Conservation (phyloP, 345 rosid genomes). For the Pseudoturritis turrita region DNA sequence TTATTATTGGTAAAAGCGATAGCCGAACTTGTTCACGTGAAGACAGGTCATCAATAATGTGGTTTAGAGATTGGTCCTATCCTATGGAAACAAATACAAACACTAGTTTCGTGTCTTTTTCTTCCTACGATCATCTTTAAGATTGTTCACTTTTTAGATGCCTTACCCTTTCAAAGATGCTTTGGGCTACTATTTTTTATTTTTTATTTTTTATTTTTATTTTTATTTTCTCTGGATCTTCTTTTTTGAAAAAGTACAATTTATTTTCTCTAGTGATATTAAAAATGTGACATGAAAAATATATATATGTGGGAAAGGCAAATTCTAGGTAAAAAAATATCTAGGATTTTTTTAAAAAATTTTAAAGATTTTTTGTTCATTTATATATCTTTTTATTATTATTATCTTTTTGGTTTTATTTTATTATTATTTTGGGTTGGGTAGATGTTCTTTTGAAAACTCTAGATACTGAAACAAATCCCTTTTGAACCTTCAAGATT, state of each 20-base stretch:
- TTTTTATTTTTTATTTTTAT: too few relatives aligned
- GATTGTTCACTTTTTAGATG: conserved; percentile 14
- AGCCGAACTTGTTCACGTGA: conserved; percentile 24
- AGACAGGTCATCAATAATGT: conserved; percentile 18
- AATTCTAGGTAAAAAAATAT: neutral
- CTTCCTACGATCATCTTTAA: neutral
- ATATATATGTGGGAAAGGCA: neutral
- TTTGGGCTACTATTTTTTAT: conserved; percentile 1
- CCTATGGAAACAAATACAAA: neutral
- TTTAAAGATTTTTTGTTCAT: neutral
- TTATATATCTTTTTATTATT: neutral
- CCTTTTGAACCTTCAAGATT: neutral
- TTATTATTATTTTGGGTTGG: conserved; percentile 1
- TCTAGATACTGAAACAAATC: neutral
- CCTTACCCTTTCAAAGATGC: conserved; percentile 24
- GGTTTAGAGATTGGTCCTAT: conserved; percentile 11
- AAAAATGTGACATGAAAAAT: neutral
- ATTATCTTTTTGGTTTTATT: neutral
- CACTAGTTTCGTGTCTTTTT: conserved; percentile 13
- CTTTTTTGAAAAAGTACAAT: neutral
- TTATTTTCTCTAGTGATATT: neutral
- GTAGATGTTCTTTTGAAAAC: conserved; percentile 7
- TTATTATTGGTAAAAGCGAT: neutral
- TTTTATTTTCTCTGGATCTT: neutral
- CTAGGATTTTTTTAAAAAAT: neutral